A percentile compares a stretch with the other conserved stretches of the same genome.
phyloP scores from a whole-genome alignment of 2,329 filamentous ascomycete species.

The Ascocoryne sarcoides region DNA sequence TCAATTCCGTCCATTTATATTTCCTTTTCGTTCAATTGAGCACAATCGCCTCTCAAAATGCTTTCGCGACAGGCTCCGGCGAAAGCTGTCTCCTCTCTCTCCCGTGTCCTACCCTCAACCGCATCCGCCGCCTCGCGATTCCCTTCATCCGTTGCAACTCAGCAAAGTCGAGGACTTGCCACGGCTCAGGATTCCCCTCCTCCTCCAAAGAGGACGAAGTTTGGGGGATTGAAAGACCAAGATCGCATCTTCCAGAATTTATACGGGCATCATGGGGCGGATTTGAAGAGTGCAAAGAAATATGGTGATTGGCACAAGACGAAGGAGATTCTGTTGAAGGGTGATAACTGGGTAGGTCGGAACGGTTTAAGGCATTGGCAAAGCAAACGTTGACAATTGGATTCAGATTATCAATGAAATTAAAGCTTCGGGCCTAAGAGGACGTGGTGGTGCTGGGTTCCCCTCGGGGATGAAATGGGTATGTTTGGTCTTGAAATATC shows the following conservation, averaged over 20 bases:
- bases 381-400: conserved; percentile 14
- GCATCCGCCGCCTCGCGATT: conserved; percentile 20
- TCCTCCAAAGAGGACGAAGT: conserved; percentile 55
- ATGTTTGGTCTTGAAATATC: conserved; percentile 32
- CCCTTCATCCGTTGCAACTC: conserved; percentile 32
- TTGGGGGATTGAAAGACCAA: conserved; percentile 88
- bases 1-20: conserved; percentile 11
- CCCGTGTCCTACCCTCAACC: conserved; percentile 25
- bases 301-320: conserved; percentile 99
- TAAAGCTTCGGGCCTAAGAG: conserved; percentile 91
- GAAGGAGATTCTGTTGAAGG: conserved; percentile 95
- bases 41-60: conserved; percentile 27
- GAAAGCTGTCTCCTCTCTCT: conserved; percentile 25
- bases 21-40: conserved; percentile 26
- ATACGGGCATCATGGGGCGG: conserved; percentile 84
- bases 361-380: conserved; percentile 1
- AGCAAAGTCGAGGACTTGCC: conserved; percentile 64
- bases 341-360: conserved; percentile 73
- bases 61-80: conserved; percentile 30
- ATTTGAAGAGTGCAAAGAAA: conserved; percentile 90
- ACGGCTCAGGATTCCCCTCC: conserved; percentile 67
- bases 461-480: conserved; percentile 99
- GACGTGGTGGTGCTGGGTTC: conserved; percentile 94
- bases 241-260: conserved; percentile 99
- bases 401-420: conserved; percentile 84